These are phyloP conservation scores for Leishmania martiniquensis DNA, from an alignment of 208 protist genomes.

Conservation along the genomic window DNA sequence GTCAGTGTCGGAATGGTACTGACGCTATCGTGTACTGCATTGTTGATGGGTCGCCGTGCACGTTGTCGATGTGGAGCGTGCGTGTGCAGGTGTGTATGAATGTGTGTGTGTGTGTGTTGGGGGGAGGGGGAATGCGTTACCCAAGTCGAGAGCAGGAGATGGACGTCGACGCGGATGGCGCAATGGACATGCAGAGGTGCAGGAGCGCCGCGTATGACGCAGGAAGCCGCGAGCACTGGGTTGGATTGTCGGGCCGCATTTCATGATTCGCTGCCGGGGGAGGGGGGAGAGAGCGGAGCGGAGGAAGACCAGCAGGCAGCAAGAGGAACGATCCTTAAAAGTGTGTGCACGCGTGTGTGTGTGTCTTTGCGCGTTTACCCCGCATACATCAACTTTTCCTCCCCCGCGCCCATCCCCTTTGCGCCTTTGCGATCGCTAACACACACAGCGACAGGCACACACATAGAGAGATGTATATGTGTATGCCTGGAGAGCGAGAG, in stretches of 20 bases:
- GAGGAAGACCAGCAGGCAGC: not conserved
- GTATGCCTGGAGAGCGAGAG: no score
- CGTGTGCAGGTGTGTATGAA: not conserved
- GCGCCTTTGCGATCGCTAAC: not conserved
- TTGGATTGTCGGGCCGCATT: not conserved
- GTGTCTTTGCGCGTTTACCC: not conserved
- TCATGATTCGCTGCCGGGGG: not conserved
- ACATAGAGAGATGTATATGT: no score
- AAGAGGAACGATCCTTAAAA: not conserved
- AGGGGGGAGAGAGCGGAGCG: not conserved
- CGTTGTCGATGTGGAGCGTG: not conserved
- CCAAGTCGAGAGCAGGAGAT: not conserved
- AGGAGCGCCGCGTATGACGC: not conserved
- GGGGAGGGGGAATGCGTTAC: not conserved
- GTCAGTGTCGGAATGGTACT: not conserved
- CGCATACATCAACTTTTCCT: no score
- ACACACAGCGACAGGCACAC: not conserved
- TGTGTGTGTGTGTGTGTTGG: constrained; percentile 1
- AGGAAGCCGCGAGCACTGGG: not conserved
- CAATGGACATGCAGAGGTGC: not conserved
- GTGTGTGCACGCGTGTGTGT: not conserved
- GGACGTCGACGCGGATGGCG: not conserved
- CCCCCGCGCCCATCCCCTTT: not conserved
- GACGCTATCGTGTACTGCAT: not conserved
- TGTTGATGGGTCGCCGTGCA: not conserved